Conservation (phyloP, 306 rosid species). For the Inga laurina region DNA sequence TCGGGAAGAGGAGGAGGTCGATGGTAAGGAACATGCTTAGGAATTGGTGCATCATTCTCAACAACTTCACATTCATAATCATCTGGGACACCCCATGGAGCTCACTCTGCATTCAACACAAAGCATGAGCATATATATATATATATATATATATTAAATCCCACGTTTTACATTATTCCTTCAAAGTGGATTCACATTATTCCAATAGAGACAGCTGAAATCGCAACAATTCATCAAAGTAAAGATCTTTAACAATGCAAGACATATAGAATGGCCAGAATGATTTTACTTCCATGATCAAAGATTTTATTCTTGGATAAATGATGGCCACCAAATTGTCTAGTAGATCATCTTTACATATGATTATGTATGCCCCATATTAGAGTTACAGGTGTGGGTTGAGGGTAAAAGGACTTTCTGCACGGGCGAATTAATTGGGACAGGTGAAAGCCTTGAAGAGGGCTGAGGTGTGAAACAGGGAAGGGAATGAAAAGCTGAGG, state of each 20-base stretch:
- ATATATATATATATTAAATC: not conserved
- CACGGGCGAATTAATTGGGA: not conserved
- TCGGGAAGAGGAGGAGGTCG: constrained; percentile 85
- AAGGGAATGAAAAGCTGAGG: not conserved
- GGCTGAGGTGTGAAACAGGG: not conserved
- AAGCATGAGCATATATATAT: constrained; percentile 1
- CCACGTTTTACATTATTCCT: not conserved
- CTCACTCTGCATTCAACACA: constrained; percentile 72
- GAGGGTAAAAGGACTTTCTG: not conserved
- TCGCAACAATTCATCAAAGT: not conserved
- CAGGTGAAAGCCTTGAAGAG: not conserved
- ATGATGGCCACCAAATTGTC: not conserved
- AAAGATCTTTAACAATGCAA: not conserved
- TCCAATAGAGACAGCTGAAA: not conserved
- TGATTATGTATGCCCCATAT: not conserved
- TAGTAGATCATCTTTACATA: not conserved
- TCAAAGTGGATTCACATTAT: not conserved
- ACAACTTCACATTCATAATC: constrained; percentile 83
- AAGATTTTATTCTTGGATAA: not conserved
- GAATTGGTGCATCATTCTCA: constrained; percentile 83
- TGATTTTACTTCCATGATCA: not conserved
- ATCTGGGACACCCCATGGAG: constrained; percentile 90
- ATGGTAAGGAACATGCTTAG: constrained; percentile 81
- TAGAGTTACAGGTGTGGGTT: not conserved
- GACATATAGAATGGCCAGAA: not conserved